phyloP scores from a whole-genome alignment of 805 yeast genomes.

The Metschnikowia borealis region DNA sequence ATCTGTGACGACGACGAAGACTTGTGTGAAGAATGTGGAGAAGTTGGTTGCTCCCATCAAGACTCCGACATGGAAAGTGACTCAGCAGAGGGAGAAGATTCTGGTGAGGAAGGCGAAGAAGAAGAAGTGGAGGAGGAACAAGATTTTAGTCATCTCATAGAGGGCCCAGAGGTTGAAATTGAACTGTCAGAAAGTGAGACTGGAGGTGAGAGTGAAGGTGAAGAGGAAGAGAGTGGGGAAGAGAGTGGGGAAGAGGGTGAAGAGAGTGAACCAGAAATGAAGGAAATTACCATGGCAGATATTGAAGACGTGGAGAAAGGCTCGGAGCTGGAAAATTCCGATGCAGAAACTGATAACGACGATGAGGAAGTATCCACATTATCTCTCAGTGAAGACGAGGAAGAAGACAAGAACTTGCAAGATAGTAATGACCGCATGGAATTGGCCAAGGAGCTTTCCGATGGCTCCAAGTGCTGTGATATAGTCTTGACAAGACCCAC shows the following conservation, averaged over 20 bases:
- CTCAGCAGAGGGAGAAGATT: constrained; percentile 12
- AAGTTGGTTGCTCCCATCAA: constrained; percentile 15
- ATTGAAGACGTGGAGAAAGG: constrained; percentile 24
- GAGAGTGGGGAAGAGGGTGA: constrained; percentile 4
- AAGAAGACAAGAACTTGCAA: constrained; percentile 11
- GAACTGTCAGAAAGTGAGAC: constrained; percentile 13
- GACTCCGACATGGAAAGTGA: constrained; percentile 10
- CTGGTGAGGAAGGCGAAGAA: not conserved
- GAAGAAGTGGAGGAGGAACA: constrained; percentile 3
- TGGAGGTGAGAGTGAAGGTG: constrained; percentile 21
- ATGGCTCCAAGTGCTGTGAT: constrained; percentile 60
- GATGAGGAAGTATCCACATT: constrained; percentile 20
- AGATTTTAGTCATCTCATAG: constrained; percentile 9
- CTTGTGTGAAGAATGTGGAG: constrained; percentile 18
- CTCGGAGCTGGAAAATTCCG: constrained; percentile 8
- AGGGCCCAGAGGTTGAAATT: constrained; percentile 9
- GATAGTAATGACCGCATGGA: constrained; percentile 22
- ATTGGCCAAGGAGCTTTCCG: constrained; percentile 31
- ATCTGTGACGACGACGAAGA: constrained; percentile 21
- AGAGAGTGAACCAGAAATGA: constrained; percentile 1
- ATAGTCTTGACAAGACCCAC: constrained; percentile 46
- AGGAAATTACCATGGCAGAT: constrained; percentile 29
- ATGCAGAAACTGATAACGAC: constrained; percentile 21
- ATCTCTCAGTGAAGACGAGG: constrained; percentile 19
- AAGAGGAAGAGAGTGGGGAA: constrained; percentile 23